phyloP scores from a whole-genome alignment of 805 yeast genomes.

The Hanseniaspora taiwanica region DNA sequence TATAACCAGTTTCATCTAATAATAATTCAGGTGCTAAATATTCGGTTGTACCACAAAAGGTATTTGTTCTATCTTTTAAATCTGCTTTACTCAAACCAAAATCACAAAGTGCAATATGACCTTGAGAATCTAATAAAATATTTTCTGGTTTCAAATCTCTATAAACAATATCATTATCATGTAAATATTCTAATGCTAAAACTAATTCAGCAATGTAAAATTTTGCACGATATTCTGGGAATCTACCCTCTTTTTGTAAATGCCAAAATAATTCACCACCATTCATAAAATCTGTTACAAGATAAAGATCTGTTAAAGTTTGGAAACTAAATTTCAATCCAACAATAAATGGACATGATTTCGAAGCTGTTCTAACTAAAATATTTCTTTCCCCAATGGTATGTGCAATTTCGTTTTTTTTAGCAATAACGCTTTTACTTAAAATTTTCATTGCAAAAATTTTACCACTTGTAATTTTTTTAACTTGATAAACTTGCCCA shows the following conservation, averaged over 20 bases:
- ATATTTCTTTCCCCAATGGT: slow-evolving; percentile 96
- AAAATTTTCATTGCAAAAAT: slow-evolving; percentile 96
- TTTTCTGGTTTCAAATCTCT: slow-evolving; percentile 97
- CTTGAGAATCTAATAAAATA: slow-evolving; percentile 87
- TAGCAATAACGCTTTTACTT: slow-evolving; percentile 87
- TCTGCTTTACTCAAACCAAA: slow-evolving; percentile 95
- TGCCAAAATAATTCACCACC: slow-evolving; percentile 98
- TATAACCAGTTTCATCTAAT: slow-evolving; percentile 90
- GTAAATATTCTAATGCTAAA: slow-evolving; percentile 84
- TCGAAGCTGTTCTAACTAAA: slow-evolving; percentile 79
- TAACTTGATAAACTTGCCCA: slow-evolving; percentile 95
- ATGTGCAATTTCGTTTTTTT: slow-evolving; percentile 95
- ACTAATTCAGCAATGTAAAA: slow-evolving; percentile 95
- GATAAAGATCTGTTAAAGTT: slow-evolving; percentile 81
- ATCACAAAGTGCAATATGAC: slow-evolving; percentile 94
- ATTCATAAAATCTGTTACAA: slow-evolving; percentile 94
- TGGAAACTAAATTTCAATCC: slow-evolving; percentile 94
- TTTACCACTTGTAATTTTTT: slow-evolving; percentile 76
- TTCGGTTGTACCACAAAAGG: slow-evolving; percentile 97
- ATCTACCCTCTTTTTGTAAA: slow-evolving; percentile 91
- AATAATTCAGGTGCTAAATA: slow-evolving; percentile 94
- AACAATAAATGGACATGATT: slow-evolving; percentile 85
- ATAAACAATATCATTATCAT: slow-evolving; percentile 90
- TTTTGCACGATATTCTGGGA: slow-evolving; percentile 85
- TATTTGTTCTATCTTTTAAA: slow-evolving; percentile 78